phyloP scores from a whole-genome alignment of 495 filamentous ascomycete genomes.

The Penicillium simplicissimum region DNA sequence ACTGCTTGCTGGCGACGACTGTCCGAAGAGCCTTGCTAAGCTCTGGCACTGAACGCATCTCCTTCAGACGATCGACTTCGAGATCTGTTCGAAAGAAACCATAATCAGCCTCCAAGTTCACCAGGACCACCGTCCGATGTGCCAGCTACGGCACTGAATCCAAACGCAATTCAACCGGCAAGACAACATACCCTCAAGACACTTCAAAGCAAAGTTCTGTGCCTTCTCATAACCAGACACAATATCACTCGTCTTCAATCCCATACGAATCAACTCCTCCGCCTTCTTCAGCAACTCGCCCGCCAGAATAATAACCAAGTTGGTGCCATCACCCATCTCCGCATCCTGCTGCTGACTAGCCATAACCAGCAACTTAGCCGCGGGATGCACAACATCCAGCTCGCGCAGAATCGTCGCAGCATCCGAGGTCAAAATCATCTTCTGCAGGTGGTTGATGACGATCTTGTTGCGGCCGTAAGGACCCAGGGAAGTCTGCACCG shows the following conservation, averaged over 20 bases:
- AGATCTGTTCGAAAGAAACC: slow-evolving; percentile 56
- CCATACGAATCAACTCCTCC: slow-evolving; percentile 92
- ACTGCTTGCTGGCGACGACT: slow-evolving; percentile 95
- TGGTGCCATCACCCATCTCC: slow-evolving; percentile 99
- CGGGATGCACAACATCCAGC: slow-evolving; percentile 97
- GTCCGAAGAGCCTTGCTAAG: slow-evolving; percentile 95
- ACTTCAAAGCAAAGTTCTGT: slow-evolving; percentile 79
- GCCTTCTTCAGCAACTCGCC: slow-evolving; percentile 97
- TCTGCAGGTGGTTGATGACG: slow-evolving; percentile 99
- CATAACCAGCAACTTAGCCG: slow-evolving; percentile 98
- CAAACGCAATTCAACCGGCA: background rate
- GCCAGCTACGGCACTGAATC: background rate
- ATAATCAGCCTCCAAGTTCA: slow-evolving; percentile 3
- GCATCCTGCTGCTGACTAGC: slow-evolving; percentile 97
- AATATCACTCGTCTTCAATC: slow-evolving; percentile 95
- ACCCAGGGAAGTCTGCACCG: slow-evolving; percentile 94
- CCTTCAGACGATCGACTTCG: slow-evolving; percentile 84
- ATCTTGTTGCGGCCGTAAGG: slow-evolving; percentile 99
- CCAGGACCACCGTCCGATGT: no score
- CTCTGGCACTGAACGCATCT: slow-evolving; percentile 74
- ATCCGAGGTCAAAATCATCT: slow-evolving; percentile 98
- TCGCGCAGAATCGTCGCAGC: slow-evolving; percentile 96
- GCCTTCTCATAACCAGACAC: slow-evolving; percentile 94
- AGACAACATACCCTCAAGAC: slow-evolving; percentile 66
- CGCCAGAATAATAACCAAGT: slow-evolving; percentile 93